Evolutionary conservation across 345 rosid genomes (phyloP), one percentile per base, ranked within the genome.

Genomic region (Lepidium africanum): DNA sequence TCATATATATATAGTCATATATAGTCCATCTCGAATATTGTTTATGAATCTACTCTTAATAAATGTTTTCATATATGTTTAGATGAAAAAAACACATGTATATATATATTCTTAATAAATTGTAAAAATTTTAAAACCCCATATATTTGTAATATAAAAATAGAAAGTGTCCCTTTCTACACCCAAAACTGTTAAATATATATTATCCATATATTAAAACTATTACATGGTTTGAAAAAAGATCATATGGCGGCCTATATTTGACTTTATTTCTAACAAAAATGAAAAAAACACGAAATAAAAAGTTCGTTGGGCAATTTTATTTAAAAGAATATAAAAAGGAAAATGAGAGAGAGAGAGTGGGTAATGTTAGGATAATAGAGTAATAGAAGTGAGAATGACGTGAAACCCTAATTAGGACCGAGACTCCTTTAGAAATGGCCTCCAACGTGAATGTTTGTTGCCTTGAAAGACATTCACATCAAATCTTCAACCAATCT

Each of bases 361-460:
- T 35, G 59, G 51, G 48, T 56, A 73, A 64, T 63, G 65, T 76
- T 67, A 65, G 80, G 74, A 74, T 75, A 59, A 50, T 67, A 32
- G 17, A 53, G 36, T 55, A 13, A 42, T 38, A 13, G 51, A 15
- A 58, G n/a, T 71, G 74, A 62, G 60, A 59, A 70, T 41, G 74
- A 64, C 71, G 77, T 62, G 81, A 78, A 79, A 80, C 76, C 75
- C 76, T 60, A 77, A 67, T 63, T 60, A 50, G 71, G 79, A 77
- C 76, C 78, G 47, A 81, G 79, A 68, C 71, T 77, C 81, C 74
- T 32, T 61, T 78, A 70, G 76, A 80, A 75, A 87, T 69, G 72
- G 67, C 76, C 62, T 79, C 75, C 84, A 62, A 78, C 82, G 77
- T 83, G 90, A 85, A 87, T 87, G 92, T 85, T 83, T 79, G 92